phyloP scores from a whole-genome alignment of 2,329 filamentous ascomycete genomes.

The Colletotrichum lentis region DNA sequence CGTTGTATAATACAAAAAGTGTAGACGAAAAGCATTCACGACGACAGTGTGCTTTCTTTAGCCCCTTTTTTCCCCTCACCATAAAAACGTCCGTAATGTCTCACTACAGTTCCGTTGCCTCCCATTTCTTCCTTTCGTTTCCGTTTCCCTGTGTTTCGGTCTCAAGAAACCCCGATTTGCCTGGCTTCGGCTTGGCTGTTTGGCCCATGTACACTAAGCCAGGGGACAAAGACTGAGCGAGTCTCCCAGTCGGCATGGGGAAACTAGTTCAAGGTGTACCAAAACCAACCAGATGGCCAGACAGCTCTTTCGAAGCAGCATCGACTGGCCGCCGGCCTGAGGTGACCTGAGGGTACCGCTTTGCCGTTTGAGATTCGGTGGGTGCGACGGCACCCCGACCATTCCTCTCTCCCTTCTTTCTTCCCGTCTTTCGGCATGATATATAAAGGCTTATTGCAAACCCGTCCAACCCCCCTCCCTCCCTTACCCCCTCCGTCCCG shows the following conservation, averaged over 20 bases:
- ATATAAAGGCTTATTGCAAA: not conserved
- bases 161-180: not conserved
- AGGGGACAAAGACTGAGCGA: not conserved
- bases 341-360: not conserved
- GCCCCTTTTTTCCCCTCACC: not conserved
- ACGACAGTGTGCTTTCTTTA: not conserved
- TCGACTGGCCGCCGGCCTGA: not conserved
- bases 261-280: not conserved
- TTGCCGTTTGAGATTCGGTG: not conserved
- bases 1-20: constrained; percentile 11
- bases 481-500: too few relatives aligned
- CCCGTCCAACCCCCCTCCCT: not conserved
- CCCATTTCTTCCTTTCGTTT: too few relatives aligned
- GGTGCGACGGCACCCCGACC: not conserved
- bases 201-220: not conserved
- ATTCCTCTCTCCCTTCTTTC: not conserved
- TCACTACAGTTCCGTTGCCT: not conserved
- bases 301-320: not conserved
- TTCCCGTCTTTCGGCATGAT: constrained; percentile 1
- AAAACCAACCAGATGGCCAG: not conserved
- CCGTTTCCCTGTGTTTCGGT: too few relatives aligned
- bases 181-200: not conserved
- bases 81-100: constrained; percentile 7
- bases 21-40: not conserved
- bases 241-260: not conserved